Conservation (phyloP, 305 asterid species). For the Fraxinus paxiana region DNA sequence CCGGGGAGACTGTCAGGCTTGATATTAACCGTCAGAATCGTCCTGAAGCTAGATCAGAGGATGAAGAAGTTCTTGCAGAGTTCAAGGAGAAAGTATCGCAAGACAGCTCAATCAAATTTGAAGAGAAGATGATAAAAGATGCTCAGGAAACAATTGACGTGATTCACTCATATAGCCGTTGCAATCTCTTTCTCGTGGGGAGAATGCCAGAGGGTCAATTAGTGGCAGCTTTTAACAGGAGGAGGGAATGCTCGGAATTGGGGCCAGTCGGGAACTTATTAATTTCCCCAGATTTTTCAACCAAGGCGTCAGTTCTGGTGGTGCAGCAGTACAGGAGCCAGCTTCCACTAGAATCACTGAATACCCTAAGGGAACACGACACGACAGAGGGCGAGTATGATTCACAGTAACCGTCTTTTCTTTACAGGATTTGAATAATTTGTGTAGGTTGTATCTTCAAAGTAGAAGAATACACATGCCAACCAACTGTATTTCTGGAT, state of each 20-base stretch:
- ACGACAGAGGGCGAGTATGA: slow-evolving; percentile 41
- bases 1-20: slow-evolving; percentile 30
- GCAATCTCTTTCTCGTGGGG: slow-evolving; percentile 66
- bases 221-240: slow-evolving; percentile 38
- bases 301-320: slow-evolving; percentile 69
- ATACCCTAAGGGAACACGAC: slow-evolving; percentile 41
- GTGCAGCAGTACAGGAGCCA: slow-evolving; percentile 68
- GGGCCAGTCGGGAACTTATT: slow-evolving; percentile 69
- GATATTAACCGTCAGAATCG: slow-evolving; percentile 24
- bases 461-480: neutral
- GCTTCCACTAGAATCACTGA: slow-evolving; percentile 42
- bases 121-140: slow-evolving; percentile 38
- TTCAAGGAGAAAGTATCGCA: slow-evolving; percentile 32
- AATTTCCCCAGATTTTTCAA: slow-evolving; percentile 42
- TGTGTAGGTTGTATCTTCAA: neutral
- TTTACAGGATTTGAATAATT: neutral
- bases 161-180: slow-evolving; percentile 30
- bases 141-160: slow-evolving; percentile 34
- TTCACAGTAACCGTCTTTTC: slow-evolving; percentile 29
- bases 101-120: slow-evolving; percentile 46
- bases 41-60: slow-evolving; percentile 35
- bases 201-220: slow-evolving; percentile 70
- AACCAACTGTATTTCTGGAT: neutral
- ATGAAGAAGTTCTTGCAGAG: slow-evolving; percentile 46
- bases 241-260: slow-evolving; percentile 65